These are phyloP conservation scores for Dipteronia dyeriana DNA, from an alignment of 345 rosid genomes.

Conservation along the genomic window DNA sequence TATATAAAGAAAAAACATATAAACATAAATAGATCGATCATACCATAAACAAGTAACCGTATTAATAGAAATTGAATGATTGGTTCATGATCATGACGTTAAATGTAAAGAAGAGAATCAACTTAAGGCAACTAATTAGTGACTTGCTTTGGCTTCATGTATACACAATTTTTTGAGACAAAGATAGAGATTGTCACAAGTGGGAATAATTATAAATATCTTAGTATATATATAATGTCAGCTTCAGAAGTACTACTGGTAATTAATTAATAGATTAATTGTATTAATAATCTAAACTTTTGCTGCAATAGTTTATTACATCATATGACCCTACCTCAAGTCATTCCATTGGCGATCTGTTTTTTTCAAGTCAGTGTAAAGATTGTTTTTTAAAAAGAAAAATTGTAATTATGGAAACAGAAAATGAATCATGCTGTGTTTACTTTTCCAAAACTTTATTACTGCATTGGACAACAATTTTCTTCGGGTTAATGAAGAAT, in stretches of 20 bases:
- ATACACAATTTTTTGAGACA: not conserved
- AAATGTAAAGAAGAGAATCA: not conserved
- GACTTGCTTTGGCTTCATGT: not conserved
- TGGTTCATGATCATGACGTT: not conserved
- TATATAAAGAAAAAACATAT: not conserved
- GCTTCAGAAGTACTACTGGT: not conserved
- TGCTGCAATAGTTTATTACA: not conserved
- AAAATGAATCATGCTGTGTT: not conserved
- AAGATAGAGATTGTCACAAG: not conserved
- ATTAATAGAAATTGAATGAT: constrained; percentile 14
- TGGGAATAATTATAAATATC: not conserved
- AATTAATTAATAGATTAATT: not conserved
- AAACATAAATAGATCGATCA: not conserved
- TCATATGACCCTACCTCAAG: not conserved
- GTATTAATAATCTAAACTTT: not conserved
- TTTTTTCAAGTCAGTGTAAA: constrained; percentile 3
- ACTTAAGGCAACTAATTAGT: constrained; percentile 6
- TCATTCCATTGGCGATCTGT: not conserved
- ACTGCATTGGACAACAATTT: constrained; percentile 5
- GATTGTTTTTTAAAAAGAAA: not conserved
- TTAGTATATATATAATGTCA: not conserved
- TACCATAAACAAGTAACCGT: constrained; percentile 20
- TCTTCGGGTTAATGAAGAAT: constrained; percentile 13
- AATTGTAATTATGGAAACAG: not conserved
- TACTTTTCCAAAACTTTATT: constrained; percentile 12